Evolutionary conservation across 208 protist species (phyloP), one percentile per base, ranked within the genome.

Genomic region (Trypanosoma cruzi): DNA sequence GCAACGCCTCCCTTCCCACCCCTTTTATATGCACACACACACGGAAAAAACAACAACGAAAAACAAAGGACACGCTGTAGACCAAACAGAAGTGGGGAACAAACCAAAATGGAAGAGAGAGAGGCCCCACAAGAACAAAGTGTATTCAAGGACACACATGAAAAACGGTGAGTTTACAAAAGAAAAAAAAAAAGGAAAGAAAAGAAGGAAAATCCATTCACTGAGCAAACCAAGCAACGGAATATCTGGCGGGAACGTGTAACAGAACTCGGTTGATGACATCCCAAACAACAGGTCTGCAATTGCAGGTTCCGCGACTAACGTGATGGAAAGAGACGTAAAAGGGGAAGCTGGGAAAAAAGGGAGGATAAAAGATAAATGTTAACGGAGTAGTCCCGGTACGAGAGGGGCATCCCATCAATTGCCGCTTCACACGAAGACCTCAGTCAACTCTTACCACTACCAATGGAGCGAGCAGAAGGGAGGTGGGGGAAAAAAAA

Each of bases 241-340:
- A 20, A 31, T 22, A 37, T 71, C 66, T 71, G 28, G 66, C 55
- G 66, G 31, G 22, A 50, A 64, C 55, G 31, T 55, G 66, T 71
- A 71, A 63, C 66, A 71, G 57, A 71, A 28, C 48, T 11, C 32
- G 49, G 55, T 50, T 59, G 36, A 63, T 57, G 48, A 50, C 1
- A 48, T 18, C n/a, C 4, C 44, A 14, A 50, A 56, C 37, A 58
- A 71, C 37, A 54, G 52, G 44, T 11, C 48, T 70, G 64, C 65
- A 65, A 70, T 66, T 70, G 67, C 64, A 67, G 52, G 48, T 50
- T 60, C 58, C 63, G 52, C 59, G 62, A n/a, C n/a, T n/a, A 32
- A 48, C 6, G 54, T 46, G 24, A 52, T 50, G 32, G 49, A 48
- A 16, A 1, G 22, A 22, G 8, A 52, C 28, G 53, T 8, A 18